Conservation (phyloP, 148 eudicot genomes). For the Camellia sinensis region DNA sequence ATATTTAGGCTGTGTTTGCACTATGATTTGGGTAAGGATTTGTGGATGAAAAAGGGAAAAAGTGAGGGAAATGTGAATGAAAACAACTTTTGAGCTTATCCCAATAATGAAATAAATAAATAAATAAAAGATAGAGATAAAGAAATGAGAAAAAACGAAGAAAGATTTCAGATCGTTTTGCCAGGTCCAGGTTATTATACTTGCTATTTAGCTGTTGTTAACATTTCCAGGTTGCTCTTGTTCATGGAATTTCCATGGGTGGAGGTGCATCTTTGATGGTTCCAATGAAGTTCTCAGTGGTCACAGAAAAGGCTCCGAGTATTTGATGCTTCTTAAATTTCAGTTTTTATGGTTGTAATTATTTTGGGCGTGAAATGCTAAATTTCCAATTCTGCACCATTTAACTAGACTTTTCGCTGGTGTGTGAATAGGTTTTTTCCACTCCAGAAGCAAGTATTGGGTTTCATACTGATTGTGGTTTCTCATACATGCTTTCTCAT, state of each 20-base stretch:
- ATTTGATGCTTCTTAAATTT: not conserved
- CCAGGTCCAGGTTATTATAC: not conserved
- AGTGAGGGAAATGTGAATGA: no score
- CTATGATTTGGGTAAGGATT: no score
- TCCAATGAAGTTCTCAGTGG: slow-evolving; percentile 90
- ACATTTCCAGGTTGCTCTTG: slow-evolving; percentile 77
- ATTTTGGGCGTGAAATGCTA: not conserved
- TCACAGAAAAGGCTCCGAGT: slow-evolving; percentile 86
- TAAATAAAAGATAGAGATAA: not conserved
- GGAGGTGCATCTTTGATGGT: slow-evolving; percentile 95
- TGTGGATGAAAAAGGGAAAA: no score
- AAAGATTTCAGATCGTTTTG: not conserved
- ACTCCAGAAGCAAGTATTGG: slow-evolving; percentile 98
- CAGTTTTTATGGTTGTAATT: not conserved
- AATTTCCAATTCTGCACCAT: not conserved
- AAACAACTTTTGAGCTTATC: no score
- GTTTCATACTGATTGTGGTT: slow-evolving; percentile 87
- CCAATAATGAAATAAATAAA: no score
- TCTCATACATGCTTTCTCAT: slow-evolving; percentile 80
- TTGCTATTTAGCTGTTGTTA: slow-evolving; percentile 1
- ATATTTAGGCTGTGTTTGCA: not conserved
- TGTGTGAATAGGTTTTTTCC: slow-evolving; percentile 57
- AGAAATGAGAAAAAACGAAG: not conserved
- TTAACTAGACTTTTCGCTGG: not conserved
- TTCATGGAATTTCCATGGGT: slow-evolving; percentile 92